These are phyloP conservation scores for Blastobotrys capitulatus DNA, from an alignment of 1,139 yeast species.

Conservation along the genomic window DNA sequence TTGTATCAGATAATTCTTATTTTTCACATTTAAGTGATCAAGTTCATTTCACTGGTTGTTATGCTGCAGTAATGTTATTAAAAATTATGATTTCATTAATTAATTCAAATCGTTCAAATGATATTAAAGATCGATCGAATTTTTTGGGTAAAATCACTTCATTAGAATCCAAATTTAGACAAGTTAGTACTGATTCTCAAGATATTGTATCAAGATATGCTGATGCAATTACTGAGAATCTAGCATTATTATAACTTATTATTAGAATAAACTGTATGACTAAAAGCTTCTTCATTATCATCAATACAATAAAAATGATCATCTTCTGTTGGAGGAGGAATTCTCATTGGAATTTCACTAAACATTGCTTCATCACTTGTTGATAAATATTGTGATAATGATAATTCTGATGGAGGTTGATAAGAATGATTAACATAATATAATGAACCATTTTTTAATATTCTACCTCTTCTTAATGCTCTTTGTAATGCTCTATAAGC, in stretches of 20 bases:
- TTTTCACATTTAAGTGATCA: conserved; percentile 68
- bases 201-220: conserved; percentile 25
- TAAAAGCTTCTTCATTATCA: conserved; percentile 33
- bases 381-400: conserved; percentile 34
- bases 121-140: conserved; percentile 11
- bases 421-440: conserved; percentile 31
- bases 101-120: conserved; percentile 12
- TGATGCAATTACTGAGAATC: conserved; percentile 18
- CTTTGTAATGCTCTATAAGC: conserved; percentile 37
- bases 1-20: conserved; percentile 52
- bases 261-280: conserved; percentile 23
- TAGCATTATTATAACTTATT: conserved; percentile 5
- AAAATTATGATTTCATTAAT: conserved; percentile 24
- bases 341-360: conserved; percentile 32
- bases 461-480: conserved; percentile 34
- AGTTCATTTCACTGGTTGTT: conserved; percentile 53
- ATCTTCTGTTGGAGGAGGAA: conserved; percentile 33
- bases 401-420: conserved; percentile 35
- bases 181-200: conserved; percentile 19
- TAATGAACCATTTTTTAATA: conserved; percentile 29
- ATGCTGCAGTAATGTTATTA: conserved; percentile 44
- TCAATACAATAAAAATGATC: conserved; percentile 31
- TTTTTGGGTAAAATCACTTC: conserved; percentile 12
- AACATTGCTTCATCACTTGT: conserved; percentile 37
- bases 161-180: conserved; percentile 16